phyloP scores from a whole-genome alignment of 1,284 basidiomycete species.

The Rhodotorula glutinis region DNA sequence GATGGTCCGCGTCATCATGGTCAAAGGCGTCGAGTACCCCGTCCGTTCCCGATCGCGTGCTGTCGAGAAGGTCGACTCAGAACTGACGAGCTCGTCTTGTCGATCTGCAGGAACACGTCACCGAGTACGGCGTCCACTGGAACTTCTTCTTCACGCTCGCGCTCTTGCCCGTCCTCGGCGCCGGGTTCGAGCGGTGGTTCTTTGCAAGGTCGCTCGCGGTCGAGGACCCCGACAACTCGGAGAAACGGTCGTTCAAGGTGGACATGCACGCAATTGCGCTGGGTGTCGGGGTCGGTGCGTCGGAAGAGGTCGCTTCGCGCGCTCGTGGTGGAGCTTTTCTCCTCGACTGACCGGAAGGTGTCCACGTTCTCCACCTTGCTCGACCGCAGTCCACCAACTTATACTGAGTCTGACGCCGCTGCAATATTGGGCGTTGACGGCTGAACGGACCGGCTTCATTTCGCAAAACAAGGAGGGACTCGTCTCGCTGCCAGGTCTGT shows the following conservation, averaged over 20 bases:
- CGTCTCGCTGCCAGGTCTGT: constrained; percentile 67
- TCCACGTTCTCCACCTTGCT: no score
- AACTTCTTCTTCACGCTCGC: constrained; percentile 97
- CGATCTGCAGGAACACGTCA: constrained; percentile 74
- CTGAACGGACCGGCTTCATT: constrained; percentile 62
- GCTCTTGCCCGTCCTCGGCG: constrained; percentile 70
- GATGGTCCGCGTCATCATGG: constrained; percentile 71
- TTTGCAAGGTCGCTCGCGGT: constrained; percentile 46
- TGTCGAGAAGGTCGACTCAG: no score
- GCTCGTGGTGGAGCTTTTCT: neutral
- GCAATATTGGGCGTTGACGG: constrained; percentile 63
- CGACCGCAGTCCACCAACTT: constrained; percentile 64
- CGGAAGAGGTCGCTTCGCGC: no score
- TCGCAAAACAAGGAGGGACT: constrained; percentile 92
- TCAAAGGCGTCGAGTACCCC: constrained; percentile 92
- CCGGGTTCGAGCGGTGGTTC: constrained; percentile 59
- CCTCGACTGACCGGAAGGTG: neutral
- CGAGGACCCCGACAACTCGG: neutral
- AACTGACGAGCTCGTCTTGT: neutral
- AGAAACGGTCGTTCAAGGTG: constrained; percentile 41
- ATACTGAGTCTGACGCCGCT: constrained; percentile 59
- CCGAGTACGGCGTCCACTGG: constrained; percentile 97
- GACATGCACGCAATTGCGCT: constrained; percentile 67
- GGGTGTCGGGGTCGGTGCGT: constrained; percentile 61
- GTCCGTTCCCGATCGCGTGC: constrained; percentile 53